Base-by-base conservation (phyloP, 2,329 filamentous ascomycete genomes). In the Tothia fuscella region DNA sequence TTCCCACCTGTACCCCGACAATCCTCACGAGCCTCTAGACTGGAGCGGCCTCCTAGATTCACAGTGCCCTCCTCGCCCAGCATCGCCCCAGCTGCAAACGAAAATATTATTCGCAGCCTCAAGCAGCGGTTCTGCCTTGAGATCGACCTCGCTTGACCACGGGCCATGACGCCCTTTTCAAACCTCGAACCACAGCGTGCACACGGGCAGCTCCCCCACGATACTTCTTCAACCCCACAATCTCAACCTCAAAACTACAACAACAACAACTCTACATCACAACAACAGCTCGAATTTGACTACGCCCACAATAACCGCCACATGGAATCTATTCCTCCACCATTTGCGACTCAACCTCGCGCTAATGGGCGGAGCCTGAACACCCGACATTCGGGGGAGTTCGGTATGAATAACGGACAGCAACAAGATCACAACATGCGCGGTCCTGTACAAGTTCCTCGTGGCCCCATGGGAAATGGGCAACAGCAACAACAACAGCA, bases 401-500 rank as follows among this genome's bases (percentile, higher is more conserved):
- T 57, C 47, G n/a, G n/a, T n/a, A 51, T 56, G 42, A 51, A 51
- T 30, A 47, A 48, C 16, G 43, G 48, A 13, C 48, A 52, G 25
- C 51, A 53, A 53, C 52, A 52, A 52, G 51, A 38, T 48, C 25
- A 16, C 17, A 60, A 59, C 50, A 50, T 55, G 21, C 57, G 59
- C 50, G 53, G 54, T 34, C 49, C 59, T 4, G 58, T 62, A 22
- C 52, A 50, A 41, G 56, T 54, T 32, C 52, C 55, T 49, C 51
- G 55, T 47, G 51, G 51, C 4, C 31, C 24, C 7, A 29, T 14
- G 5, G 41, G 33, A 24, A 28, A 37, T 38, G 29, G 22, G 25
- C n/a, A n/a, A n/a, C n/a, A n/a, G n/a, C n/a, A n/a, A n/a, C n/a
- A n/a, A n/a, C n/a, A n/a, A n/a, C n/a, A n/a, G n/a, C 29, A 33